Evolutionary conservation across 2,329 filamentous ascomycete species (phyloP), one percentile per base, ranked within the genome.

Genomic region (Knoxdaviesia proteae): DNA sequence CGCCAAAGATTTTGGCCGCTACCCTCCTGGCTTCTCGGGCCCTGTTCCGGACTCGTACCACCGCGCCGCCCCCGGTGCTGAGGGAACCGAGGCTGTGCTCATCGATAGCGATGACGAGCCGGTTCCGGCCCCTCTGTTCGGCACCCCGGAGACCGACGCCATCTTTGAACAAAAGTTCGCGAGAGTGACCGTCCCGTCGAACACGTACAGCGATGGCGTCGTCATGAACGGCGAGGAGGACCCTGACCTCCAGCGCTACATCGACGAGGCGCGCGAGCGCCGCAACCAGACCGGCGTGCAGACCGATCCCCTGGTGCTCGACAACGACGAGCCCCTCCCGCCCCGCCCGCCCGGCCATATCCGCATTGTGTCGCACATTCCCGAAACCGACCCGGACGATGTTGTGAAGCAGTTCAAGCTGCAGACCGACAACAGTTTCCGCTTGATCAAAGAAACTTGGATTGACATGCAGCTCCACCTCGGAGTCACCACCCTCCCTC

Each of bases 371-470:
- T 83, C 86, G 0, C 58, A 63, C 3, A 68, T 94, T 5, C 64
- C 69, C 1, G 63, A 66, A 38, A 71, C 80, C 0, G 42, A 36
- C 31, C 31, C 36, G 3, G 34, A 30, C 32, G 38, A 34, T 11
- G 38, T 32, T 29, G 9, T 9, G 34, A 36, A 36, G 34, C 68
- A 61, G 30, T 62, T 83, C 42, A 75, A 69, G 41, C 72, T 81
- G 36, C 74, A 73, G 50, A 65, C 83, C 46, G 72, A 71, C 34
- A 80, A 83, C 52, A 64, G 69, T 3, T 62, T 94, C 5, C 69
- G 71, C 46, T 63, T 80, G 44, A 72, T 87, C 5, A 71, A 77
- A 37, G 56, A 72, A 35, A 72, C 71, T 8, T 94, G 84, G 82
- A 73, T 80, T 50, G 59, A 63, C 8, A 66, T 67, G 43, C 78